phyloP scores from a whole-genome alignment of 2,329 filamentous ascomycete species.

The Paracoccidioides lutzii region DNA sequence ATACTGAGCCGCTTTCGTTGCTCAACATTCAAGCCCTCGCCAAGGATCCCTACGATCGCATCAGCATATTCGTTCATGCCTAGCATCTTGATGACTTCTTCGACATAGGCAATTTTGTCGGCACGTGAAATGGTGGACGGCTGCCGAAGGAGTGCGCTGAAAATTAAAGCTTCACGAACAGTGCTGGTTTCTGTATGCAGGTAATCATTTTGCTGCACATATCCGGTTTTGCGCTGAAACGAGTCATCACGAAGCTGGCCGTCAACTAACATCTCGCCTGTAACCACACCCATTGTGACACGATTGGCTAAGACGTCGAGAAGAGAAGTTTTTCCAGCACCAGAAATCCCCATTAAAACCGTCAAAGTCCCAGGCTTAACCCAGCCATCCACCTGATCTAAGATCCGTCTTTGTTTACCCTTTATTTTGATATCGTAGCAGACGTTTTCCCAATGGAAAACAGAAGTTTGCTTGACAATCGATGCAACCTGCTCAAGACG shows the following conservation, averaged over 20 bases:
- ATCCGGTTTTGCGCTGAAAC: conserved; percentile 76
- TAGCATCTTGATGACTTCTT: conserved; percentile 80
- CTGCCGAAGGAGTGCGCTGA: conserved; percentile 76
- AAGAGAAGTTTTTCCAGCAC: conserved; percentile 88
- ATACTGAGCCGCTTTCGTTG: conserved; percentile 72
- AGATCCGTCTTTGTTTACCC: conserved; percentile 56
- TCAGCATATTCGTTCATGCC: conserved; percentile 88
- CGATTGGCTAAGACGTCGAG: conserved; percentile 76
- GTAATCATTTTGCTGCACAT: conserved; percentile 58
- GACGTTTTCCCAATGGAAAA: conserved; percentile 78
- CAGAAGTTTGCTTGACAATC: conserved; percentile 32
- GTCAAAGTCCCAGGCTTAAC: conserved; percentile 86
- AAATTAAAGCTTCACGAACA: conserved; percentile 75
- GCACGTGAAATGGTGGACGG: conserved; percentile 55
- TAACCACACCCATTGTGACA: conserved; percentile 78
- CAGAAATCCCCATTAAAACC: conserved; percentile 78
- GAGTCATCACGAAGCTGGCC: conserved; percentile 56
- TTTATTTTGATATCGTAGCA: conserved; percentile 78
- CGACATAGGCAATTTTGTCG: conserved; percentile 79
- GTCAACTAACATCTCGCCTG: conserved; percentile 75
- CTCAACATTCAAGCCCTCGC: conserved; percentile 55
- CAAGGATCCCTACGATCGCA: conserved; percentile 78
- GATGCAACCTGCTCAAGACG: conserved; percentile 20
- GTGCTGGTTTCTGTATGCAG: conserved; percentile 74
- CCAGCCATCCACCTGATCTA: conserved; percentile 83